Base-by-base conservation (phyloP, 257 asterid species). In the Solanum medicagineum region DNA sequence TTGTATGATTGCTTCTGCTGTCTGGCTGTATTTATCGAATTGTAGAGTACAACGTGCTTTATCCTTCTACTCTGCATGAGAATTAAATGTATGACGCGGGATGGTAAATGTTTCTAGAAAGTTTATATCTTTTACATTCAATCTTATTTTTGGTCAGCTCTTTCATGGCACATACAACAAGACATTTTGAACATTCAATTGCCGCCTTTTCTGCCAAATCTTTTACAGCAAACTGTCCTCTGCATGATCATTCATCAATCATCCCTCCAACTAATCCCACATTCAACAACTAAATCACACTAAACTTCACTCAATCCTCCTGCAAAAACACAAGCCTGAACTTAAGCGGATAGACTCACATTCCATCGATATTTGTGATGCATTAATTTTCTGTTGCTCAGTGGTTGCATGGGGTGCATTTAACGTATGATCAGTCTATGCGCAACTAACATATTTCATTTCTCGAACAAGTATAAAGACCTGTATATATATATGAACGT, bases 111-210 rank as follows among this genome's bases (percentile, higher is more conserved):
- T 74, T 74, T 47, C 32, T 69, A 32, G 77, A 13, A 36, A 32
- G 51, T 14, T 55, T 4, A 9, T 71, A 22, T 45, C 59, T 74
- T 74, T 74, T 47, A 22, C 44, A 74, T 74, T 74, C 63, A 77
- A 51, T 51, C 63, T 77, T 56, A 1, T 77, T 10, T 66, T 8
- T 15, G 17, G 24, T 51, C 47, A 51, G 24, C 56, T 69, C 24
- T 49, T 77, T 24, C 80, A 84, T 73, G 91, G 93, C 93, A 90
- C 93, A 11, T 71, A 83, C 56, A 86, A 77, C 87, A 45, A 90
- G 88, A 90, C 87, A 80, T 10, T 66, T 20, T 62, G 29, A 6
- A 36, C 88, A 74, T 70, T 86, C 71, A 85, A 89, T 87, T 85
- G 83, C 83, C 63, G 63, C 80, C 80, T 77, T 32, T 49, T 73